Base-by-base conservation (phyloP, 106 monocot species). In the Gastrodia elata region DNA sequence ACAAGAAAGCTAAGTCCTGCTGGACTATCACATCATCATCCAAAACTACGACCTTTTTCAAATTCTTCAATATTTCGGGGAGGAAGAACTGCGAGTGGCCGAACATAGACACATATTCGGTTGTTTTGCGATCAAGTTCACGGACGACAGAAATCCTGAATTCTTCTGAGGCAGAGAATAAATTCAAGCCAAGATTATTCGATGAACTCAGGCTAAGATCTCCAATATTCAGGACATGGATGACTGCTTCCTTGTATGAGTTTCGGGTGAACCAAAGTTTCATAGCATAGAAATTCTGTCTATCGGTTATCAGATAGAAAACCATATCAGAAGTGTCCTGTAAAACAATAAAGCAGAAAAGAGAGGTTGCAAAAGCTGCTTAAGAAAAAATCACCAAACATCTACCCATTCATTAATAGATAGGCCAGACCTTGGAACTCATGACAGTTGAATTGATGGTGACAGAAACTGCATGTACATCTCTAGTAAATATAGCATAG, bases 221-320 rank as follows among this genome's bases (percentile, higher is more conserved):
- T 68, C 88, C 84, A 68, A 88, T 77, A 76, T 92, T 84, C 56
- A 80, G 30, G 2, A 92, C 80, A 74, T 77, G 82, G 72, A 92
- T 77, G 25, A 74, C 9, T 58, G 84, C 88, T 38, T 74, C 61
- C 38, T 77, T 78, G 76, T 79, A 92, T 9, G 57, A 76, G 72
- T 80, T 82, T 72, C 52, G 82, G 64, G 74, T 76, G 73, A 84
- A 92, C 92, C 92, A 92, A 67, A 86, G 74, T 76, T 86, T 92
- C 84, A 88, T 86, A 38, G 92, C 75, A 81, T 80, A 88, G 68
- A 80, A 92, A 76, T 92, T 92, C 65, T 88, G 72, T 39, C 57
- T 68, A 80, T 92, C 84, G 10, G 92, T 92, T n/a, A 92, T 58
- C 55, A 88, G n/a, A 77, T 92, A 82, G 64, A 92, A 88, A 73